Percentiles rank a stretch among this genome's conserved stretches.
These are phyloP conservation scores for Alternaria arborescens DNA, from an alignment of 2,329 filamentous ascomycete genomes.

Conservation along the genomic window DNA sequence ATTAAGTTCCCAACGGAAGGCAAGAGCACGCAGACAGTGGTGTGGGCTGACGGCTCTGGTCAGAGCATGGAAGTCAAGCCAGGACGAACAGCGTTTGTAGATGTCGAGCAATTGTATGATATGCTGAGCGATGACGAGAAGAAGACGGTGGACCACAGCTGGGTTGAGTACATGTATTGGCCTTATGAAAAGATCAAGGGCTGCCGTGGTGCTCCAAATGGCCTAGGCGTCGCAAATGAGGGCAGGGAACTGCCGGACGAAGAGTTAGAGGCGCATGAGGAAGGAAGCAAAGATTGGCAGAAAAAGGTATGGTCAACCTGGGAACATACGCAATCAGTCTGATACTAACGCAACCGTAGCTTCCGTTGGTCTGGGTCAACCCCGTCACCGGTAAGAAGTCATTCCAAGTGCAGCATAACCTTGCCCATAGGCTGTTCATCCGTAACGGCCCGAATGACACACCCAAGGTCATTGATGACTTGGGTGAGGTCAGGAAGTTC, in stretches of 20 bases:
- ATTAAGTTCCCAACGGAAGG: slow-evolving; percentile 3
- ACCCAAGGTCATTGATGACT: slow-evolving; percentile 3
- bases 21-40: slow-evolving; percentile 2
- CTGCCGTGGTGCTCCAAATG: slow-evolving; percentile 8
- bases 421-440: slow-evolving; percentile 3
- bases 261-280: not conserved
- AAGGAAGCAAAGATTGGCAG: slow-evolving; percentile 1
- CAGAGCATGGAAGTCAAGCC: slow-evolving; percentile 5
- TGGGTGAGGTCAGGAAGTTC: slow-evolving; percentile 9
- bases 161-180: slow-evolving; percentile 8
- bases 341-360: not conserved
- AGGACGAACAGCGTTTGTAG: slow-evolving; percentile 5
- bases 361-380: slow-evolving; percentile 7
- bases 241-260: slow-evolving; percentile 5
- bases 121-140: slow-evolving; percentile 12
- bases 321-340: not conserved
- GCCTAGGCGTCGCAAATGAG: slow-evolving; percentile 7
- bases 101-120: slow-evolving; percentile 6
- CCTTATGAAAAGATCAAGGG: slow-evolving; percentile 6
- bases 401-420: slow-evolving; percentile 6
- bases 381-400: slow-evolving; percentile 4
- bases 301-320: not conserved
- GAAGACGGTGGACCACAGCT: slow-evolving; percentile 5
- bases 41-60: slow-evolving; percentile 5
- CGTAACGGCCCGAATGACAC: not conserved